Conservation (phyloP, 257 asterid species). For the Agastache rugosa region DNA sequence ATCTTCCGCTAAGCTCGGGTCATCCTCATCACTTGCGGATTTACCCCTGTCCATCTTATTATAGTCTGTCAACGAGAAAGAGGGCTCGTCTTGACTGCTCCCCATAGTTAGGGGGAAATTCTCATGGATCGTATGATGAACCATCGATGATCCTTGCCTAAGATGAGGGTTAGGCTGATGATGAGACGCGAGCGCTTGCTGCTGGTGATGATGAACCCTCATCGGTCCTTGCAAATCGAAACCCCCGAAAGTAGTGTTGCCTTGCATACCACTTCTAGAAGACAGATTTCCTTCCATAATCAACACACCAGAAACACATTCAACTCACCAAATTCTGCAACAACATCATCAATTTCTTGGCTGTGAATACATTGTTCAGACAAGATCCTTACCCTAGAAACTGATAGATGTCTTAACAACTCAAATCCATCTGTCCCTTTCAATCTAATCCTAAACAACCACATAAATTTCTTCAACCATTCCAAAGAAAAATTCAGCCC, state of each 20-base stretch:
- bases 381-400: slow-evolving; percentile 33
- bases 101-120: slow-evolving; percentile 64
- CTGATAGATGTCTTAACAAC: background rate
- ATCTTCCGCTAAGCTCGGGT: slow-evolving; percentile 63
- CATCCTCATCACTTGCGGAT: slow-evolving; percentile 76
- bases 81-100: slow-evolving; percentile 52
- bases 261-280: slow-evolving; percentile 56
- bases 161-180: slow-evolving; percentile 47
- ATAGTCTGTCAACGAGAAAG: slow-evolving; percentile 46
- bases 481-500: slow-evolving; percentile 19
- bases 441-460: slow-evolving; percentile 1
- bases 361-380: background rate
- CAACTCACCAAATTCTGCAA: slow-evolving; percentile 35
- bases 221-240: slow-evolving; percentile 57
- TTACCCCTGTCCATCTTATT: slow-evolving; percentile 52
- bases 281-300: slow-evolving; percentile 56
- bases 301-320: slow-evolving; percentile 31
- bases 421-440: background rate
- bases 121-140: slow-evolving; percentile 51
- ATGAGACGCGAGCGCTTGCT: slow-evolving; percentile 35
- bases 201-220: slow-evolving; percentile 59
- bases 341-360: slow-evolving; percentile 7
- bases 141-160: slow-evolving; percentile 47
- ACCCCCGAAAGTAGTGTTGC: slow-evolving; percentile 53
- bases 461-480: slow-evolving; percentile 3